phyloP scores from a whole-genome alignment of 2,329 filamentous ascomycete genomes.

The Arthroderma sp. region DNA sequence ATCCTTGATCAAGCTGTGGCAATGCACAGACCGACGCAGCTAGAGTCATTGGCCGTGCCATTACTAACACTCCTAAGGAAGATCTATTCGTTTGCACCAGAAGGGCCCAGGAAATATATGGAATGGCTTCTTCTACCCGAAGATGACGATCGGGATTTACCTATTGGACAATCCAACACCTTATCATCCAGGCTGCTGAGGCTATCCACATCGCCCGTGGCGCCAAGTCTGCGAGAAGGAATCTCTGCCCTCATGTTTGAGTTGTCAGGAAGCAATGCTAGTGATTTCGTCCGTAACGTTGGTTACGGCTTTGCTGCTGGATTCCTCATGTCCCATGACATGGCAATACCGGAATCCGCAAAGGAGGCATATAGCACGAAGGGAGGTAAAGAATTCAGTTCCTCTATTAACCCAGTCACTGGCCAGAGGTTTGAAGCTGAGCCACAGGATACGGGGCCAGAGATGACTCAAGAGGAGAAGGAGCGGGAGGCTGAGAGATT shows the following conservation, averaged over 20 bases:
- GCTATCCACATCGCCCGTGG: conserved; percentile 59
- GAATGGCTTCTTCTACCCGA: conserved; percentile 59
- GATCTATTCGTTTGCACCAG: conserved; percentile 56
- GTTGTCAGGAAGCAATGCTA: conserved; percentile 66
- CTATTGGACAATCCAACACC: conserved; percentile 62
- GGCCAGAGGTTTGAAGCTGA: conserved; percentile 67
- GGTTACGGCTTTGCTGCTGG: conserved; percentile 91
- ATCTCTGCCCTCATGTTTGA: conserved; percentile 76
- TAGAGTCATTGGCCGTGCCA: conserved; percentile 59
- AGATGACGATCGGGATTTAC: conserved; percentile 58
- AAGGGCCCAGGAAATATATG: conserved; percentile 49
- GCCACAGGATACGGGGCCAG: conserved; percentile 43
- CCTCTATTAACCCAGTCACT: conserved; percentile 66
- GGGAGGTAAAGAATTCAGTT: conserved; percentile 20
- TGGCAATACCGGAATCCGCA: conserved; percentile 58
- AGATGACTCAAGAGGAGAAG: conserved; percentile 87
- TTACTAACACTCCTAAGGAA: conserved; percentile 61
- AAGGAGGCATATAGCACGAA: conserved; percentile 40
- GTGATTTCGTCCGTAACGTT: conserved; percentile 74
- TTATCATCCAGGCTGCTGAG: conserved; percentile 65
- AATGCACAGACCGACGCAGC: conserved; percentile 51
- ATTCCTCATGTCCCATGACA: conserved; percentile 72
- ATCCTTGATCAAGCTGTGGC: conserved; percentile 56
- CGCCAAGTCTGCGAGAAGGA: conserved; percentile 58
- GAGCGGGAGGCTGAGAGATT: conserved; percentile 79